Conservation (phyloP, 2,329 filamentous ascomycete species). For the Chrysoporthe austroafricana region DNA sequence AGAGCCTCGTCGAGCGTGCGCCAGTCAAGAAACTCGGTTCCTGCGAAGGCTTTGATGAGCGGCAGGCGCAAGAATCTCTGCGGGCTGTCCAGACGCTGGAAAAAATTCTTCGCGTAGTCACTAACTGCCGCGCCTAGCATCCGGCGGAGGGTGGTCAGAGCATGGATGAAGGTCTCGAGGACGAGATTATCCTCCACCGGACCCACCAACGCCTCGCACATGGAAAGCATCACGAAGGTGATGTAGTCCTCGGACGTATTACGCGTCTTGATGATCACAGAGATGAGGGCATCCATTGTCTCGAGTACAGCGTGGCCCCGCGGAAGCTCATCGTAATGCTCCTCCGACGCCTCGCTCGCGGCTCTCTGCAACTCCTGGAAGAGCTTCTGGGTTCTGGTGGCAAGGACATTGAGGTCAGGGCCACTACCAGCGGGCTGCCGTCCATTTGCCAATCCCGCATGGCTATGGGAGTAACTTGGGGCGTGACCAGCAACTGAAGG, state of each 20-base stretch:
- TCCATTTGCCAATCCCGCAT: constrained; percentile 54
- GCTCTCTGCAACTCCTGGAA: constrained; percentile 60
- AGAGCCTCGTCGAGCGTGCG: constrained; percentile 71
- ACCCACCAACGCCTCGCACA: constrained; percentile 60
- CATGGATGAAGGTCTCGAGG: constrained; percentile 65
- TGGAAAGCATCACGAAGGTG: constrained; percentile 62
- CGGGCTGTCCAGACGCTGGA: constrained; percentile 57
- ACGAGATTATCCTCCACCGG: constrained; percentile 58
- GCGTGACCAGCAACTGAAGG: constrained; percentile 58
- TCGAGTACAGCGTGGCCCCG: constrained; percentile 60
- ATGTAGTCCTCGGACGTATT: constrained; percentile 65
- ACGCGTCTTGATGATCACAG: constrained; percentile 65
- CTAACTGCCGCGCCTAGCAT: constrained; percentile 59
- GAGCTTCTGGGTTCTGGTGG: constrained; percentile 61
- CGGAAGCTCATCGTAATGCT: constrained; percentile 64
- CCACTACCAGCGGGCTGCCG: constrained; percentile 47
- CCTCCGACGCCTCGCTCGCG: constrained; percentile 57
- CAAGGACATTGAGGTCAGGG: constrained; percentile 53
- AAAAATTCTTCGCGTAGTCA: constrained; percentile 58
- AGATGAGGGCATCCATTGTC: constrained; percentile 63
- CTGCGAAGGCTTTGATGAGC: constrained; percentile 60
- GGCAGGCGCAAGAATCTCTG: constrained; percentile 60
- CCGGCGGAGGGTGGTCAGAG: constrained; percentile 63
- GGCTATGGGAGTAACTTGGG: constrained; percentile 59
- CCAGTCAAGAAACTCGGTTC: constrained; percentile 66